These are phyloP conservation scores for Termitomyces sp. DNA, from an alignment of 768 basidiomycete species.

Conservation along the genomic window DNA sequence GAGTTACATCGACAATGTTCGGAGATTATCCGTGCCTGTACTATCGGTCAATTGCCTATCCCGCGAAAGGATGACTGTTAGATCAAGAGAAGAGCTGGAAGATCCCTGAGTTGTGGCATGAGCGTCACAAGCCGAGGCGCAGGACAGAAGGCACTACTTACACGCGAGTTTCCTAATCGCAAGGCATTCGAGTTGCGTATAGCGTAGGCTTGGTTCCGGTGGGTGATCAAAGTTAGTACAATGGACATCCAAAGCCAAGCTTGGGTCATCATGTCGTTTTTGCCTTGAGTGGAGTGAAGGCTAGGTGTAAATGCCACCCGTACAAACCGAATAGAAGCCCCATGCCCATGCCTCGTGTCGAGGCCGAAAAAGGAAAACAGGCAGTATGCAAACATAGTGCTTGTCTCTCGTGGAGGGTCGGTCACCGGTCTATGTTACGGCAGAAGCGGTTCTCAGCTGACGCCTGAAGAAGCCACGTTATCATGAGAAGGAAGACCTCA, in stretches of 20 bases:
- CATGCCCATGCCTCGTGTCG: constrained; percentile 1
- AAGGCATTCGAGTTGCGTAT: too few species aligned
- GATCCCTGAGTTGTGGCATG: neutral
- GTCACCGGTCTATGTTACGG: neutral
- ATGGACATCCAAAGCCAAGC: neutral
- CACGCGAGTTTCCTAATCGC: neutral
- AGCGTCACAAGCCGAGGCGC: too few species aligned
- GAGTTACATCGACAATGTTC: neutral
- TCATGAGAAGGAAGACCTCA: constrained; percentile 2
- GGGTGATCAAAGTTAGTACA: neutral
- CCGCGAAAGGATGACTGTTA: neutral
- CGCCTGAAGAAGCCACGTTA: neutral
- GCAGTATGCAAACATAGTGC: neutral
- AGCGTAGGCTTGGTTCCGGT: neutral
- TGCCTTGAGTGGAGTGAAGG: neutral
- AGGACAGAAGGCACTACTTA: neutral
- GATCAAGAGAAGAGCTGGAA: neutral
- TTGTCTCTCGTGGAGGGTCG: neutral
- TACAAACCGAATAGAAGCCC: constrained; percentile 1
- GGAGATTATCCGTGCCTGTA: neutral
- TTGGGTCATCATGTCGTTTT: constrained; percentile 1
- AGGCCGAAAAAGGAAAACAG: neutral
- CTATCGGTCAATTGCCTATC: neutral
- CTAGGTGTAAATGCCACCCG: neutral
- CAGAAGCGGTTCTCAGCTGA: neutral